These are phyloP conservation scores for Tolypocladium tundrense DNA, from an alignment of 2,329 filamentous ascomycete species.

Conservation along the genomic window DNA sequence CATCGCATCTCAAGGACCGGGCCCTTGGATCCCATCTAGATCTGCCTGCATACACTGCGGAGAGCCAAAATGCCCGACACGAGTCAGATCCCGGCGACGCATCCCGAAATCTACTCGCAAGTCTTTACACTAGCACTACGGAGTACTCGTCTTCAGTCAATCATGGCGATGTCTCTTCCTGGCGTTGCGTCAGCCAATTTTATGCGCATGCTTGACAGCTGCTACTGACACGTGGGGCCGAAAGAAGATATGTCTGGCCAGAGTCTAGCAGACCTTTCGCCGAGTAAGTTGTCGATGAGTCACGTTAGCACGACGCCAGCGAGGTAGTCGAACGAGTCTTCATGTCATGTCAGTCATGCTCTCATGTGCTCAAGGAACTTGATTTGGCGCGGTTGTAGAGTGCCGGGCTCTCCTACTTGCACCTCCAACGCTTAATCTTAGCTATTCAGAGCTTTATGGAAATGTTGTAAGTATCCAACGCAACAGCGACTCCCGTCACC, in stretches of 20 bases:
- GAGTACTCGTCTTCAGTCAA: neutral
- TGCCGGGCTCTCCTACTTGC: neutral
- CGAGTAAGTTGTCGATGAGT: neutral
- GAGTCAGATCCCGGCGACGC: neutral
- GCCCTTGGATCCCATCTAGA: neutral
- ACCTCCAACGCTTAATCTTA: too few relatives aligned
- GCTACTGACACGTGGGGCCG: neutral
- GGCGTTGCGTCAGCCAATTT: neutral
- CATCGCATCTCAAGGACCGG: constrained; percentile 11
- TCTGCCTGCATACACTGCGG: neutral
- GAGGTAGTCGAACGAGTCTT: neutral
- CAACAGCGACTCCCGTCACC: constrained; percentile 58
- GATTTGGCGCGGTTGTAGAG: neutral
- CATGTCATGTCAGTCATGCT: neutral
- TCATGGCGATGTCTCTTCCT: neutral
- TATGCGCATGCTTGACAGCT: neutral
- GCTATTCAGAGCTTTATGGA: constrained; percentile 54
- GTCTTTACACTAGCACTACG: too few relatives aligned
- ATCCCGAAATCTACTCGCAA: neutral
- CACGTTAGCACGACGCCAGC: neutral
- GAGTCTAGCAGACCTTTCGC: neutral
- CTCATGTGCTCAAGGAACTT: neutral
- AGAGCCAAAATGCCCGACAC: neutral
- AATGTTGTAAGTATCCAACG: constrained; percentile 53
- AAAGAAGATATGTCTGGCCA: neutral